These are phyloP conservation scores for Penicillium griseofulvum DNA, from an alignment of 2,329 filamentous ascomycete genomes.

Conservation along the genomic window DNA sequence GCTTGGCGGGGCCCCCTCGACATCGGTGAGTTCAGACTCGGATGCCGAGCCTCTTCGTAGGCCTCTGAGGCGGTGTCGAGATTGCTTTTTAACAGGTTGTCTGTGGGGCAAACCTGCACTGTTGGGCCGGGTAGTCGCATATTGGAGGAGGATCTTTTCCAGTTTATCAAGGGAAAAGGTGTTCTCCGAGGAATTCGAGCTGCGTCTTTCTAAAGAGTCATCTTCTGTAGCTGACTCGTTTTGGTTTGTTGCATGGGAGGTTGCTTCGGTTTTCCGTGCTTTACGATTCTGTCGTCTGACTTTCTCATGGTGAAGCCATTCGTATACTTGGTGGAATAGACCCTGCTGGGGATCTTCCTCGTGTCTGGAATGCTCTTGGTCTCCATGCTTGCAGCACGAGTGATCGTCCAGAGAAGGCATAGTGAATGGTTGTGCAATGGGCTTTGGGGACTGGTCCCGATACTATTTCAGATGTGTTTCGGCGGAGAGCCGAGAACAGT, in stretches of 20 bases:
- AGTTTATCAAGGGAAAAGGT: slow-evolving; percentile 74
- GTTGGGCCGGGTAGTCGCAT: slow-evolving; percentile 36
- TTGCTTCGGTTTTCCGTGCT: slow-evolving; percentile 44
- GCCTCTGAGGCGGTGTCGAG: slow-evolving; percentile 37
- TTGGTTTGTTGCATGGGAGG: slow-evolving; percentile 40
- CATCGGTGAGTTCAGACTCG: slow-evolving; percentile 80
- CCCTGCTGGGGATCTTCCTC: slow-evolving; percentile 35
- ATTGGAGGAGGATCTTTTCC: slow-evolving; percentile 63
- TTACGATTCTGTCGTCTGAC: slow-evolving; percentile 60
- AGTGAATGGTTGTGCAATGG: slow-evolving; percentile 24
- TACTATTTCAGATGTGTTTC: slow-evolving; percentile 28
- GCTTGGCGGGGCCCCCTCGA: slow-evolving; percentile 76
- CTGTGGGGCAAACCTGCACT: slow-evolving; percentile 12
- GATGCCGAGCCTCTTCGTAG: slow-evolving; percentile 59
- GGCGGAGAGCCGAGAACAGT: slow-evolving; percentile 15
- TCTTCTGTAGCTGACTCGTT: slow-evolving; percentile 27
- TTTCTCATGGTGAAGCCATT: slow-evolving; percentile 82
- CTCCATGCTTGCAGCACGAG: slow-evolving; percentile 29
- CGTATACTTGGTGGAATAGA: slow-evolving; percentile 69
- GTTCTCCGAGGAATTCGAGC: slow-evolving; percentile 65
- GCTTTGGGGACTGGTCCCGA: slow-evolving; percentile 27
- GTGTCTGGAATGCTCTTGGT: slow-evolving; percentile 25
- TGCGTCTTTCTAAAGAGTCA: slow-evolving; percentile 19
- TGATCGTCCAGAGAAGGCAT: slow-evolving; percentile 31
- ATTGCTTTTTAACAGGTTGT: slow-evolving; percentile 22